Conservation (phyloP, 768 basidiomycete genomes). For the Tylopilus intermedius region DNA sequence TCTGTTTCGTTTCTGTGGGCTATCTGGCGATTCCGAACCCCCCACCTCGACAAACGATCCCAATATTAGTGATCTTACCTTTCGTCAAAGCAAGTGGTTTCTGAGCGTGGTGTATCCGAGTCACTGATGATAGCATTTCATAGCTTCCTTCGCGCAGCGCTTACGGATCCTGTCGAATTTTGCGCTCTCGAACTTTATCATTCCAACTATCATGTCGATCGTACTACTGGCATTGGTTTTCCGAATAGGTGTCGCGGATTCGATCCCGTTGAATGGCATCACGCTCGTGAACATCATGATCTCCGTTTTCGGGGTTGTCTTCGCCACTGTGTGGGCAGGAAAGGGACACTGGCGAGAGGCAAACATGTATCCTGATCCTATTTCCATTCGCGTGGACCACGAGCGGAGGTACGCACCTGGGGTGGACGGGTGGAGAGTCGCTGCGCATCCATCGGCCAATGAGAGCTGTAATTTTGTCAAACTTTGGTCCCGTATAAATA, state of each 20-base stretch:
- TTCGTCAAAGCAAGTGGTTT: neutral
- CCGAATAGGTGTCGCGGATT: constrained; percentile 2
- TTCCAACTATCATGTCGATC: constrained; percentile 25
- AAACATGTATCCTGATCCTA: too few species aligned
- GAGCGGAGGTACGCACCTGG: neutral
- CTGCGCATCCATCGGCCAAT: too few species aligned
- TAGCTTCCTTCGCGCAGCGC: constrained; percentile 13
- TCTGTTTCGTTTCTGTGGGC: constrained; percentile 23
- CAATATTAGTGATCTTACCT: neutral
- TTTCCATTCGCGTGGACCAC: neutral
- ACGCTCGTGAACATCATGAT: constrained; percentile 4
- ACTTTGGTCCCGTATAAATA: too few species aligned
- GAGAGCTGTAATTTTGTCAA: too few species aligned
- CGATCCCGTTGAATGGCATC: neutral
- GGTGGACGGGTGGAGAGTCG: neutral
- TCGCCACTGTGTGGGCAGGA: constrained; percentile 13
- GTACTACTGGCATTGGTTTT: constrained; percentile 22
- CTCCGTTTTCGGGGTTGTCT: constrained; percentile 7
- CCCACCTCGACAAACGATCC: neutral
- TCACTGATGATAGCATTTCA: neutral
- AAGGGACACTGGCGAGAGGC: constrained; percentile 8
- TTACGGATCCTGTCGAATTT: constrained; percentile 21
- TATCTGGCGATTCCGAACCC: neutral
- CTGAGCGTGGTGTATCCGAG: neutral
- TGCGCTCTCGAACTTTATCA: constrained; percentile 26